Base-by-base conservation (phyloP, 176 grass and related monocot genomes). In the Eremochloa ophiuroides region DNA sequence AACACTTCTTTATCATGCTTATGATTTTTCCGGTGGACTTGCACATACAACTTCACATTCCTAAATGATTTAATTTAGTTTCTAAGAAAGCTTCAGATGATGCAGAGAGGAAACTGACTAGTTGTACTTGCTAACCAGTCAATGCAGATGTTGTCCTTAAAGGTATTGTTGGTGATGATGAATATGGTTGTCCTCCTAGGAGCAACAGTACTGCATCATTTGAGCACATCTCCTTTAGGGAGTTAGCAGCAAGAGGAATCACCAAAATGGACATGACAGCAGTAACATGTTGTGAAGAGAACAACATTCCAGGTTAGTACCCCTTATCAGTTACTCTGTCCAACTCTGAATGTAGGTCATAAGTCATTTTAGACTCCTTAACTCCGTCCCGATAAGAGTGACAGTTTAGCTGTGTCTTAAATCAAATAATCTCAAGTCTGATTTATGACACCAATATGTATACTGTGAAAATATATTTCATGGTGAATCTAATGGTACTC, bases 281-380 rank as follows among this genome's bases (percentile, higher is more conserved):
- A 67, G 70, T 99, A 85, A 95, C 91, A 22, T 92, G 92, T 43
- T 99, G 97, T n/a, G 91, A 96, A 83, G 97, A 99, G 71, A 99
- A 96, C 82, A 95, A 96, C 73, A 93, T 96, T 85, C 97, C 97
- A 61, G 97, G 97, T 99, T 82, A 81, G 82, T 62, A 42, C 68
- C 40, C 68, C 50, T 29, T 25, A 72, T 77, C 31, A 58, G 22
- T 22, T 39, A 68, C 10, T 58, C n/a, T 3, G 1, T 58, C n/a
- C 3, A 1, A 58, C 3, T 26, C 55, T 9, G 9, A 23, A 10
- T 56, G 22, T 56, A 58, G 55, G 55, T 25, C 0, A 1, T 25
- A 58, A 10, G n/a, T 58, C 9, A 26, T 58, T 58, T 58, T 58
- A 58, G 55, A 22, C 55, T 58, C 22, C 22, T 23, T n/a, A 26